Conservation (phyloP, 2,329 filamentous ascomycete species). For the Onygenales sp. region DNA sequence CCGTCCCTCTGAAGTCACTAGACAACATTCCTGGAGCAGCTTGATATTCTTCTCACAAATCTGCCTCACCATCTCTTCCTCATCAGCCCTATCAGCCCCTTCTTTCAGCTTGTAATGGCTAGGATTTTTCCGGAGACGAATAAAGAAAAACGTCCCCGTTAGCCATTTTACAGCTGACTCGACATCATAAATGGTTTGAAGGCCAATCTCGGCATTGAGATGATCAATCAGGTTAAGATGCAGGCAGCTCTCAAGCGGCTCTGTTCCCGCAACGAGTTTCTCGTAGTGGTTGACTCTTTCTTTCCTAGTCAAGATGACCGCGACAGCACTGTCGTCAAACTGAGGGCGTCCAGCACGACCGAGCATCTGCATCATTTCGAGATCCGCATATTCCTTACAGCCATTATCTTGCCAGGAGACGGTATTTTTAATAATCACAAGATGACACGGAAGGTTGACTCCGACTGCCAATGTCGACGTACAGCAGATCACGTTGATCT, state of each 20-base stretch:
- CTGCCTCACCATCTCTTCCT: conserved; percentile 56
- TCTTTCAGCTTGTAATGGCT: conserved; percentile 58
- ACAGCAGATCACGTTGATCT: conserved; percentile 75
- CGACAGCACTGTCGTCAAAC: conserved; percentile 66
- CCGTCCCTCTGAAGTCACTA: conserved; percentile 43
- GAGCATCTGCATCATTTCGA: conserved; percentile 87
- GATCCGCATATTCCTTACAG: conserved; percentile 64
- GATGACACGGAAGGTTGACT: conserved; percentile 73
- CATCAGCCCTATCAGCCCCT: conserved; percentile 37
- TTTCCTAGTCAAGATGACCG: conserved; percentile 68
- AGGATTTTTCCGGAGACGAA: conserved; percentile 63
- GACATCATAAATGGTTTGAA: conserved; percentile 60
- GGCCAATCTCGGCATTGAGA: conserved; percentile 71
- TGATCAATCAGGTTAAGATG: conserved; percentile 75
- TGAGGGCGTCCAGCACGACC: conserved; percentile 75
- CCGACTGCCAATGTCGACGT: conserved; percentile 79
- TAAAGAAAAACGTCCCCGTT: conserved; percentile 64
- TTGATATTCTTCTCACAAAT: conserved; percentile 63
- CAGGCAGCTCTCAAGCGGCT: conserved; percentile 66
- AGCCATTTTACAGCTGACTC: conserved; percentile 65
- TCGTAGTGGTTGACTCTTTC: conserved; percentile 59
- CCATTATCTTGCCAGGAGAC: conserved; percentile 52
- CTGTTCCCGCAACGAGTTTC: conserved; percentile 61
- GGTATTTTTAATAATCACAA: conserved; percentile 76
- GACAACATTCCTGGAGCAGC: conserved; percentile 49